These are phyloP conservation scores for Takakia lepidozioides DNA, from an alignment of 225 moss, liverwort and hornwort species.

Conservation along the genomic window DNA sequence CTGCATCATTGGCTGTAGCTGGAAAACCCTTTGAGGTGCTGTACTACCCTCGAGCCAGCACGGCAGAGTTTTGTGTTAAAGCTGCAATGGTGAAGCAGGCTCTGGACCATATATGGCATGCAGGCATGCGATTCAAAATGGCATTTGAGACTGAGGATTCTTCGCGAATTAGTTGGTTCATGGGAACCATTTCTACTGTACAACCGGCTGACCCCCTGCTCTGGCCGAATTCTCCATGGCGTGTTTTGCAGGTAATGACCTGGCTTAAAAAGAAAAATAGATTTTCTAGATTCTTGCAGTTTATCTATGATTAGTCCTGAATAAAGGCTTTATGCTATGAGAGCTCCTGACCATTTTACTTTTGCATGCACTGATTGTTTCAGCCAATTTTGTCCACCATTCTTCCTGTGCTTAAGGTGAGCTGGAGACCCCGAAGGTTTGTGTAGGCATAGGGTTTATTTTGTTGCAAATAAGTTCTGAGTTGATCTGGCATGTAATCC, in stretches of 20 bases:
- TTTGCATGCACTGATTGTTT: no score
- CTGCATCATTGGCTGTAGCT: conserved; percentile 74
- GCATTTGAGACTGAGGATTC: conserved; percentile 99
- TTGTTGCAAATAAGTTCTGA: no score
- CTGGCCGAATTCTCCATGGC: conserved; percentile 98
- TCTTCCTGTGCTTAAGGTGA: no score
- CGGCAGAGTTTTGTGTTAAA: conserved; percentile 97
- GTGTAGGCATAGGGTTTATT: no score
- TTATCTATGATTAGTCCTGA: no score
- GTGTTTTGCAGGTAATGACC: conserved; percentile 86
- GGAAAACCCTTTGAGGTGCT: conserved; percentile 94
- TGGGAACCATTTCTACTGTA: conserved; percentile 94
- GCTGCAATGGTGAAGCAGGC: conserved; percentile 78
- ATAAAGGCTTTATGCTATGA: no score
- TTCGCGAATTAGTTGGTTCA: conserved; percentile 97
- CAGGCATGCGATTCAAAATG: conserved; percentile 99
- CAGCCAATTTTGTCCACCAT: no score
- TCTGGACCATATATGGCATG: conserved; percentile 78
- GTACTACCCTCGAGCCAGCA: conserved; percentile 93
- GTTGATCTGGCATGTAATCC: no score
- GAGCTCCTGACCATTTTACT: no score
- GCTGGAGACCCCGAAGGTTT: no score
- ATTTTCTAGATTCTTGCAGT: no score
- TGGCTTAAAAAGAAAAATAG: no score
- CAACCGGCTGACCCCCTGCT: conserved; percentile 86